A percentile compares a stretch with the other conserved stretches of the same genome.
phyloP scores from a whole-genome alignment of 1,284 basidiomycete genomes.

The Ustilago bromivora region DNA sequence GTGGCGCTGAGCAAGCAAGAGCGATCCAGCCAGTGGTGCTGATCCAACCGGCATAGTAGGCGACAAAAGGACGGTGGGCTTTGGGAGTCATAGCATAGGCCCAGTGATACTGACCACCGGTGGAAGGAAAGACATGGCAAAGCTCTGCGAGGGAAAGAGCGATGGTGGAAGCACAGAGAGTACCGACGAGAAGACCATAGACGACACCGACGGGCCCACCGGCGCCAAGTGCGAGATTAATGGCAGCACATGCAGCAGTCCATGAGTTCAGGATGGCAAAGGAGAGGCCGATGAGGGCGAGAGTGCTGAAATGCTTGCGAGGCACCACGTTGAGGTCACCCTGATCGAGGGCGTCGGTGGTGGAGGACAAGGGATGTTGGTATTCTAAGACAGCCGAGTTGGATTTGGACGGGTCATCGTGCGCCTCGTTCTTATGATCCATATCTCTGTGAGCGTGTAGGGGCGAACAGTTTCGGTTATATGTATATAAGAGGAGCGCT shows the following conservation, averaged over 20 bases:
- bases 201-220: conserved; percentile 42
- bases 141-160: conserved; percentile 41
- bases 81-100: conserved; percentile 35
- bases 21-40: conserved; percentile 44
- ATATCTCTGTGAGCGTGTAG: neutral
- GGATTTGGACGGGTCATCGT: conserved; percentile 29
- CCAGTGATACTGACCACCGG: conserved; percentile 53
- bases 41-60: conserved; percentile 41
- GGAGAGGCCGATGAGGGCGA: conserved; percentile 45
- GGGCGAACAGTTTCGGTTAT: conserved; percentile 21
- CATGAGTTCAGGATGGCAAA: conserved; percentile 53
- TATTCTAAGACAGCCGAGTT: conserved; percentile 16
- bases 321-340: conserved; percentile 8
- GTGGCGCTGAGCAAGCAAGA: conserved; percentile 37
- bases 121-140: conserved; percentile 42
- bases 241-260: conserved; percentile 34
- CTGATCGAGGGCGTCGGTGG: conserved; percentile 3
- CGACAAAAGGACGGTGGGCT: conserved; percentile 9
- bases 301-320: conserved; percentile 43
- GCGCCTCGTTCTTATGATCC: conserved; percentile 21
- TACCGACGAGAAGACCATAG: conserved; percentile 37
- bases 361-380: neutral
- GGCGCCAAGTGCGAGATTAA: conserved; percentile 39
- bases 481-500: neutral
- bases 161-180: conserved; percentile 31